These are phyloP conservation scores for Terana coerulea DNA, from an alignment of 768 basidiomycete genomes.

Conservation along the genomic window DNA sequence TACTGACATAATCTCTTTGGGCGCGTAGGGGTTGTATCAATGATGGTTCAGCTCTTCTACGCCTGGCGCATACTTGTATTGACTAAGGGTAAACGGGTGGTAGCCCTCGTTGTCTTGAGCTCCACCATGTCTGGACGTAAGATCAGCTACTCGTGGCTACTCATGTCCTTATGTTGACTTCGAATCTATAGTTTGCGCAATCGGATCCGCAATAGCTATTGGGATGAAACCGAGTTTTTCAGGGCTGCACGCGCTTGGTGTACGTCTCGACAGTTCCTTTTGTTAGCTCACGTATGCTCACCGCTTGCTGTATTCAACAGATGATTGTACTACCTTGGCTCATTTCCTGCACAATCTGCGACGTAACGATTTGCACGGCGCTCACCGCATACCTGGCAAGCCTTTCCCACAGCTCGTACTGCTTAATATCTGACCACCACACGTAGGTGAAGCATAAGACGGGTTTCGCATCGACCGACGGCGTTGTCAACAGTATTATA, in stretches of 20 bases:
- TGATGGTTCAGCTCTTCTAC: constrained; percentile 16
- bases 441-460: constrained; percentile 5
- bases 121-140: background rate
- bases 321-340: constrained; percentile 11
- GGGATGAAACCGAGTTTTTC: background rate
- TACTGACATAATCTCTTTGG: no score
- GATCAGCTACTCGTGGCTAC: background rate
- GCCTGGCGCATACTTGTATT: constrained; percentile 15
- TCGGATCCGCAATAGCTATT: constrained; percentile 13
- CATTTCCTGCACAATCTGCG: constrained; percentile 10
- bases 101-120: constrained; percentile 1
- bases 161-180: background rate
- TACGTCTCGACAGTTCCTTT: background rate
- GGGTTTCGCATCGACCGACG: constrained; percentile 12
- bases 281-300: background rate
- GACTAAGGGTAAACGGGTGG: constrained; percentile 7
- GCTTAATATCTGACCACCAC: background rate
- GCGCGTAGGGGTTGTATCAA: constrained; percentile 15
- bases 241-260: background rate
- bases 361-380: constrained; percentile 3
- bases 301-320: background rate
- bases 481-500: constrained; percentile 14
- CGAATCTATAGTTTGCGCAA: constrained; percentile 6
- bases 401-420: background rate
- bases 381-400: constrained; percentile 10